phyloP scores from a whole-genome alignment of 2,329 filamentous ascomycete genomes.

The Xylaria sp. region DNA sequence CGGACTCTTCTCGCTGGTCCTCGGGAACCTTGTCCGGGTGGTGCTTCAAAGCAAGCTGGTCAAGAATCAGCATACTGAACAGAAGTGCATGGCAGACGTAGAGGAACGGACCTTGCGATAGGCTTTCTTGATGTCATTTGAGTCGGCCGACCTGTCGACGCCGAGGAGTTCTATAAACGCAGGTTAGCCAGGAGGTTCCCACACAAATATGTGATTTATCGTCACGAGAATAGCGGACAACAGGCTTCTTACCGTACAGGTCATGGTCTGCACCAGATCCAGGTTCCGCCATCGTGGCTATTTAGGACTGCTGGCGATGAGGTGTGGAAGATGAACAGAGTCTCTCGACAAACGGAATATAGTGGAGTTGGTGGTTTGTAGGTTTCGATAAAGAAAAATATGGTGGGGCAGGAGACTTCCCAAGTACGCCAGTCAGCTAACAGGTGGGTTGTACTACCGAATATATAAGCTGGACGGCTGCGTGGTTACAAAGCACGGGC shows the following conservation, averaged over 20 bases:
- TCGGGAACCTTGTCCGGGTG: slow-evolving; percentile 97
- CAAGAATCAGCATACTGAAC: slow-evolving; percentile 24
- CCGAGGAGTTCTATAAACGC: slow-evolving; percentile 76
- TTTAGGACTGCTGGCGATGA: slow-evolving; percentile 18
- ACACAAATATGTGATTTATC: background rate
- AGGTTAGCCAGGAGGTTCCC: slow-evolving; percentile 14
- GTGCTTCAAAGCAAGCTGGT: slow-evolving; percentile 82
- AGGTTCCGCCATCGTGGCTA: slow-evolving; percentile 44
- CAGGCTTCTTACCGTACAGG: slow-evolving; percentile 60
- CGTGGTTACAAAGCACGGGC: background rate
- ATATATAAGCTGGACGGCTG: background rate
- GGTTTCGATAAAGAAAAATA: slow-evolving; percentile 27
- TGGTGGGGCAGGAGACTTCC: slow-evolving; percentile 28
- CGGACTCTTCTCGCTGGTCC: slow-evolving; percentile 83
- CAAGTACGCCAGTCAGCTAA: background rate
- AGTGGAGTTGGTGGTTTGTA: slow-evolving; percentile 38
- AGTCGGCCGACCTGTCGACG: slow-evolving; percentile 75
- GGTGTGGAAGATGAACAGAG: slow-evolving; percentile 1
- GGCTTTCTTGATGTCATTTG: slow-evolving; percentile 90
- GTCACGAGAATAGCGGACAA: slow-evolving; percentile 1
- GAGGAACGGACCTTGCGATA: slow-evolving; percentile 80
- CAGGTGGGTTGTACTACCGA: slow-evolving; percentile 1
- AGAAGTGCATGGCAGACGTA: background rate
- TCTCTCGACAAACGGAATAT: slow-evolving; percentile 34
- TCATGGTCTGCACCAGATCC: slow-evolving; percentile 54